A percentile compares a stretch with the other conserved stretches of the same genome.
These are phyloP conservation scores for Backusella luteola DNA, from an alignment of 192 early-diverging fungal species.

Conservation along the genomic window DNA sequence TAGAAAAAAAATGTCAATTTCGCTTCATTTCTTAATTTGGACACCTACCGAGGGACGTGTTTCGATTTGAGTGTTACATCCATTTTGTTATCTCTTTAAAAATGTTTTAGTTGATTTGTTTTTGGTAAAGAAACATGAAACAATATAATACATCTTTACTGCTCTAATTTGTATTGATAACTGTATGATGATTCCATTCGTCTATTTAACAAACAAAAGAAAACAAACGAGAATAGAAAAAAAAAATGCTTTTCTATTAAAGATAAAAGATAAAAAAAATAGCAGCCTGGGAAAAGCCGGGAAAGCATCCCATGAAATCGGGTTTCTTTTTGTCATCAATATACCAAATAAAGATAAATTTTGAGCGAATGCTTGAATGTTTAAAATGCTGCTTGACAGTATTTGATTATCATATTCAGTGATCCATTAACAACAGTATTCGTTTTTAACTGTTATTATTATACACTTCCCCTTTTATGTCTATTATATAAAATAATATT, in stretches of 20 bases:
- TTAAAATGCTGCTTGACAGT: not conserved
- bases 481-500: not conserved
- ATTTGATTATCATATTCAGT: not conserved
- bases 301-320: conserved; percentile 1
- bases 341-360: not conserved
- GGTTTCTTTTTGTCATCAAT: not conserved
- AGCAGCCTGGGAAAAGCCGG: not conserved
- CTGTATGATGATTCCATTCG: no score
- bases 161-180: not conserved
- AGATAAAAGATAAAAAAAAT: not conserved
- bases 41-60: not conserved
- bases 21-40: not conserved
- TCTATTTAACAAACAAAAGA: not conserved
- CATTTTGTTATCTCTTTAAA: not conserved
- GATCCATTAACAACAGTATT: no score
- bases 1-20: not conserved
- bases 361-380: not conserved
- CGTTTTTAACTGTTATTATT: no score
- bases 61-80: not conserved
- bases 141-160: not conserved
- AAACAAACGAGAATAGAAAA: not conserved
- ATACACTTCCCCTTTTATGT: no score
- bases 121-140: not conserved
- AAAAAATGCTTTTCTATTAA: not conserved
- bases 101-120: not conserved